Evolutionary conservation across 2,329 filamentous ascomycete genomes (phyloP).

Genomic region (Arthrobotrys iridis): DNA sequence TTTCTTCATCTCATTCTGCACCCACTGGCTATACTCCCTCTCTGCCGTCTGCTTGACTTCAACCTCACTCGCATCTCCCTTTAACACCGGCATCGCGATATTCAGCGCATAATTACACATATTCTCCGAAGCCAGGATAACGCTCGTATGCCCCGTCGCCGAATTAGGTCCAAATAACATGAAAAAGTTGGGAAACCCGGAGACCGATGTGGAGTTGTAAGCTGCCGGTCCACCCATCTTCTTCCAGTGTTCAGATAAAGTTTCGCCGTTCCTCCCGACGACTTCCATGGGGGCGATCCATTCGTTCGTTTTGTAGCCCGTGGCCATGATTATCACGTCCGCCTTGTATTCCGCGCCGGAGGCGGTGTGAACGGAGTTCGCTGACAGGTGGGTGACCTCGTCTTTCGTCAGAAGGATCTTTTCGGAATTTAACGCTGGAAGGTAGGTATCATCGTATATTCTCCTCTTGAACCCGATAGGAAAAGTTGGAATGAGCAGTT

Average conservation of each 20-base stretch:
- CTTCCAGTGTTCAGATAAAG: constrained; percentile 69
- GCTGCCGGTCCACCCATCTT: constrained; percentile 70
- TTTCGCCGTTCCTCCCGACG: constrained; percentile 65
- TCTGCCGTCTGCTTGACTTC: constrained; percentile 67
- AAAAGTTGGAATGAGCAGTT: constrained; percentile 71
- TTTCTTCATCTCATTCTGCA: constrained; percentile 61
- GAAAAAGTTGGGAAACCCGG: constrained; percentile 74
- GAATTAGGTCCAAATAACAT: constrained; percentile 70
- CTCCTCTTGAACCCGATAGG: constrained; percentile 72
- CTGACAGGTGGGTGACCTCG: constrained; percentile 65
- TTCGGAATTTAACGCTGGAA: constrained; percentile 65
- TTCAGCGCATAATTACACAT: constrained; percentile 70
- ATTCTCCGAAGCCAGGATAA: constrained; percentile 71
- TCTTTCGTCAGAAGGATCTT: constrained; percentile 69
- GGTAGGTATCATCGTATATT: constrained; percentile 70
- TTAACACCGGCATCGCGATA: constrained; percentile 68
- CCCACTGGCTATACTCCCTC: constrained; percentile 63
- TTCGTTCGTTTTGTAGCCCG: constrained; percentile 69
- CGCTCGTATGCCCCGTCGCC: constrained; percentile 70
- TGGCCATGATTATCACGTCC: constrained; percentile 71
- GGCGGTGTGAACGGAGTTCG: constrained; percentile 61
- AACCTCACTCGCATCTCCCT: constrained; percentile 63
- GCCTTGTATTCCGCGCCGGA: constrained; percentile 64
- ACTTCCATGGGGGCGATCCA: constrained; percentile 69
- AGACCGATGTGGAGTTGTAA: constrained; percentile 70